Conservation (phyloP, 2,329 filamentous ascomycete species). For the Cladosporium velox region DNA sequence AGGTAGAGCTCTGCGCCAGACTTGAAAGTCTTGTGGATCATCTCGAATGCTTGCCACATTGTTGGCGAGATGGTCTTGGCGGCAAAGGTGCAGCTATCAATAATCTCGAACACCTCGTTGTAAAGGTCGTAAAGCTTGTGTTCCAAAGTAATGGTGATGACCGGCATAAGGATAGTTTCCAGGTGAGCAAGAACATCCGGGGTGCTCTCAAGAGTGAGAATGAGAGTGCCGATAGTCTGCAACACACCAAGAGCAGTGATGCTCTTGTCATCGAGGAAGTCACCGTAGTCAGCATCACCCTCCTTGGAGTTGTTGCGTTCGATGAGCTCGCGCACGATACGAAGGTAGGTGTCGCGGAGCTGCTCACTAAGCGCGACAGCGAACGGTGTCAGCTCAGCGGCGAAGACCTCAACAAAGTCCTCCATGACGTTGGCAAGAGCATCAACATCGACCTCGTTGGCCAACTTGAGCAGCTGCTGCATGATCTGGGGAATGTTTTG, state of each 20-base stretch:
- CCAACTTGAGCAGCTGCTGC: slow-evolving; percentile 95
- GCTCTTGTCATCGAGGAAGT: slow-evolving; percentile 96
- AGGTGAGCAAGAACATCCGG: slow-evolving; percentile 93
- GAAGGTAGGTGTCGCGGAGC: slow-evolving; percentile 90
- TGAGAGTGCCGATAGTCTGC: slow-evolving; percentile 96
- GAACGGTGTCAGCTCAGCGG: slow-evolving; percentile 93
- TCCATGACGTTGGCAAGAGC: slow-evolving; percentile 98
- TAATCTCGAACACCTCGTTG: slow-evolving; percentile 98
- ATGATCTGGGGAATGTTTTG: slow-evolving; percentile 98
- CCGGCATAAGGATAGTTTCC: slow-evolving; percentile 94
- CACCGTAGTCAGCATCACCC: slow-evolving; percentile 77
- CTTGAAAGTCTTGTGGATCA: slow-evolving; percentile 97
- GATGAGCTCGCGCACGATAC: slow-evolving; percentile 87
- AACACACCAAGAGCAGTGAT: slow-evolving; percentile 95
- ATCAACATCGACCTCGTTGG: slow-evolving; percentile 97
- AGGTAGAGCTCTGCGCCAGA: slow-evolving; percentile 94
- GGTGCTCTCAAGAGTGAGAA: slow-evolving; percentile 93
- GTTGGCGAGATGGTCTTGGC: slow-evolving; percentile 92
- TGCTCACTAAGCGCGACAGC: slow-evolving; percentile 95
- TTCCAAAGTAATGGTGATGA: slow-evolving; percentile 92
- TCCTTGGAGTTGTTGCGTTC: slow-evolving; percentile 80
- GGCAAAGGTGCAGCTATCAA: slow-evolving; percentile 98
- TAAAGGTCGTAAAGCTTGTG: slow-evolving; percentile 98
- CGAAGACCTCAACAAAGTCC: slow-evolving; percentile 98
- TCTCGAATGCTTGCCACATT: slow-evolving; percentile 98